Conservation (phyloP, 1,139 yeast species). For the Yamadazyma triangularis region DNA sequence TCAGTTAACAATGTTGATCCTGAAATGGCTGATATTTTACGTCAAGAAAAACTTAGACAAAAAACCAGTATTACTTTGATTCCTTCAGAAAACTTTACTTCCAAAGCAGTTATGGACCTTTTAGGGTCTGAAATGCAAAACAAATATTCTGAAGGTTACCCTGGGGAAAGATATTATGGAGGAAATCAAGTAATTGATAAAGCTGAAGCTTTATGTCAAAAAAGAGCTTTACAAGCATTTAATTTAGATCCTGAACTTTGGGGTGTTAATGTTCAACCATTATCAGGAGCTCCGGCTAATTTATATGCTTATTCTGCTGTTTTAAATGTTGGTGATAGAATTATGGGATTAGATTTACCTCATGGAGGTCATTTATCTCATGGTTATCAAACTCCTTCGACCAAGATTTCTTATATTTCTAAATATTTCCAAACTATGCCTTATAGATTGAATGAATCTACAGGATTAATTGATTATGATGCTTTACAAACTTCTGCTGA, state of each 20-base stretch:
- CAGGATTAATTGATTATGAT: slow-evolving; percentile 91
- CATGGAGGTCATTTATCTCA: slow-evolving; percentile 97
- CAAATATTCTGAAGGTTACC: slow-evolving; percentile 98
- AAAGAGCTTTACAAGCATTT: slow-evolving; percentile 87
- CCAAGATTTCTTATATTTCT: slow-evolving; percentile 86
- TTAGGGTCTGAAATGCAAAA: slow-evolving; percentile 96
- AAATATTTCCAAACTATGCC: slow-evolving; percentile 98
- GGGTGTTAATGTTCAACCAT: slow-evolving; percentile 96
- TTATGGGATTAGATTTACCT: slow-evolving; percentile 95
- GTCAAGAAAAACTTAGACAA: slow-evolving; percentile 76
- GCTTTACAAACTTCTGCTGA: slow-evolving; percentile 78
- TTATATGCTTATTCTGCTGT: slow-evolving; percentile 91
- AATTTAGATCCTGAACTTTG: slow-evolving; percentile 69
- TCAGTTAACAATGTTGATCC: slow-evolving; percentile 72
- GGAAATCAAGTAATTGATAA: slow-evolving; percentile 93
- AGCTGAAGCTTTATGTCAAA: slow-evolving; percentile 85
- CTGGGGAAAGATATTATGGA: slow-evolving; percentile 96
- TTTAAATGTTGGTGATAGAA: slow-evolving; percentile 84
- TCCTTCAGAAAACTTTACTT: slow-evolving; percentile 93
- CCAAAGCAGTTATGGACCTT: slow-evolving; percentile 89
- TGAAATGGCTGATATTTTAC: slow-evolving; percentile 74
- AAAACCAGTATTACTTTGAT: slow-evolving; percentile 85
- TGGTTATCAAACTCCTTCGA: slow-evolving; percentile 86
- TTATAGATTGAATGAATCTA: slow-evolving; percentile 75
- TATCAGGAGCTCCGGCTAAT: slow-evolving; percentile 96